Evolutionary conservation across 108 stramenopile species (phyloP), one percentile per base, ranked within the genome.

Genomic region (Cyclotella cryptica): DNA sequence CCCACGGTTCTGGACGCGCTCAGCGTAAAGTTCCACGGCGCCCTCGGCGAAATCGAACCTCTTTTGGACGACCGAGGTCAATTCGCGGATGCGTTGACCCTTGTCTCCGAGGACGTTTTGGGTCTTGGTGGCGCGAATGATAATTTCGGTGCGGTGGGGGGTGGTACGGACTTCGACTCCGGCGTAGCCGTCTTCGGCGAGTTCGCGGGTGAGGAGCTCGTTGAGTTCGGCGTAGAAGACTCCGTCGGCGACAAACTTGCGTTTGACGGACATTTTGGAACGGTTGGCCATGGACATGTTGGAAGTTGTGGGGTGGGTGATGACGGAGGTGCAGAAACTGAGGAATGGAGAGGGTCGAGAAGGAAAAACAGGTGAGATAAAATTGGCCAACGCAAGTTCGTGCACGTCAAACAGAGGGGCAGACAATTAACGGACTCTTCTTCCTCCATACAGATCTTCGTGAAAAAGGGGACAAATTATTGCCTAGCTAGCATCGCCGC

Each of bases 161-260:
- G 98, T 98, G 62, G 97, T 96, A 44, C 98, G 98, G 64, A 99
- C 97, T 80, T 99, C 98, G 58, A 99, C 97, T 27, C 99, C 99
- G 59, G 98, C 98, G 88, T 98, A 99, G 43, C 99, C 99, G 55
- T 97, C 98, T 86, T 98, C 98, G 49, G 97, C 98, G 46, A 99
- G 89, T 81, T 99, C 98, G 21, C 94, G 80, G 57, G 90, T 97
- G 65, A 99, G 90, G 72, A 99, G 93, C 86, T 99, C 98, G 90
- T 99, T 99, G 47, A 99, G 91, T 80, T 99, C 98, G 76, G 98
- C 95, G 87, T 98, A 98, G 91, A 99, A 98, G 55, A 98, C 97
- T 72, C 99, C 99, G 80, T 99, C 98, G 27, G 98, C 98, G 59
- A 99, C 98, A 85, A 99, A 99, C 95, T 98, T 98, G 79, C 97